Base-by-base conservation (phyloP, 106 monocot species). In the Triglochin maritima region DNA sequence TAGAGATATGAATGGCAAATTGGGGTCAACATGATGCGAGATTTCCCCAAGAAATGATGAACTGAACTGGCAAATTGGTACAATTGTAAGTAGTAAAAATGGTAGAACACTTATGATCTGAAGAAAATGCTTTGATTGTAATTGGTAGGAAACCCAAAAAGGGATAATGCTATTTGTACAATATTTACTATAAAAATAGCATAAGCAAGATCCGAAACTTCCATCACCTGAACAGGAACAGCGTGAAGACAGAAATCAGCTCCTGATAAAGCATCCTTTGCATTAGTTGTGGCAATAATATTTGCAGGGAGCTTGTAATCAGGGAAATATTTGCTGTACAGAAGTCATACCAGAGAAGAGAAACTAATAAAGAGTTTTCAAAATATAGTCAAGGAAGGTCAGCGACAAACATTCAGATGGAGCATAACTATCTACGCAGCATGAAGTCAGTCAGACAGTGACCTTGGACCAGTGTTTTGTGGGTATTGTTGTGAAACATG, bases 161-260 rank as follows among this genome's bases (percentile, higher is more conserved):
- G 29, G 29, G 29, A 29, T 29, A 29, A 29, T 29, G 29, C 0
- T 0, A 29, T 29, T 29, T 29, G 29, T 29, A 29, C 29, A 29
- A 29, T 29, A 29, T 29, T 29, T 29, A 29, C 29, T 29, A 29
- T 29, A 29, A 29, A 29, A 29, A 29, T 29, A 29, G 29, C 29
- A 29, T 29, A 29, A 29, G 29, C 29, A 29, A 29, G 29, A 29
- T 29, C 29, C 29, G 29, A 29, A 29, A 60, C 9, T 75, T 60
- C 50, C 64, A 64, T 71, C 83, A 95, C 95, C 90, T 95, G 95
- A 44, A 95, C 95, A 11, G 95, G 95, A 56, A 95, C 90, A 73
- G 87, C 90, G 84, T 95, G 95, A 14, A 95, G 71, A 77, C 95
- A 95, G 76, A 87, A 95, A 72, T 95, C 90, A 67, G 95, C 95